These are phyloP conservation scores for Rhizopogon vinicolor DNA, from an alignment of 768 basidiomycete genomes.

Conservation along the genomic window DNA sequence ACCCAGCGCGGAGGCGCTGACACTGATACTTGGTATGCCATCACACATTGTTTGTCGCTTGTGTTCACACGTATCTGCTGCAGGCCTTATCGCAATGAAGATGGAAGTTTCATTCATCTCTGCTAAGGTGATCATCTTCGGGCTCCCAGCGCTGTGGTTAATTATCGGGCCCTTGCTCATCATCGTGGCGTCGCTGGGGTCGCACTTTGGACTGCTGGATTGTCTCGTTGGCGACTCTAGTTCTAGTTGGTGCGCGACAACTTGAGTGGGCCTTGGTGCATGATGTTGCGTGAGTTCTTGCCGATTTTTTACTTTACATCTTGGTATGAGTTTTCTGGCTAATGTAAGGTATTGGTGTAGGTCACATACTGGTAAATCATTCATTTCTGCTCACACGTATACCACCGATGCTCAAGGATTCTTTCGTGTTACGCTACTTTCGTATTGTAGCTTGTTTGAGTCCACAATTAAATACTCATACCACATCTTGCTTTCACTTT, in stretches of 20 bases:
- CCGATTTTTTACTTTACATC: not conserved
- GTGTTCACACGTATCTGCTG: not conserved
- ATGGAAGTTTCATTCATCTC: constrained; percentile 2
- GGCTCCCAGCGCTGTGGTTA: not conserved
- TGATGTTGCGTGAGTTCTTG: not conserved
- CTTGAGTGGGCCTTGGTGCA: not conserved
- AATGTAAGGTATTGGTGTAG: too few relatives aligned
- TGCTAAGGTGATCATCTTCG: not conserved
- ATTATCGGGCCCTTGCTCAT: not conserved
- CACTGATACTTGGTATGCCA: not conserved
- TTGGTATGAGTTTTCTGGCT: not conserved
- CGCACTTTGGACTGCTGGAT: not conserved
- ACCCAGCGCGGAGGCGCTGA: not conserved
- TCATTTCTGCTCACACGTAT: too few relatives aligned
- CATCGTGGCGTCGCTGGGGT: not conserved
- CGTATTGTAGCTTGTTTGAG: too few relatives aligned
- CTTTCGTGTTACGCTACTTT: too few relatives aligned
- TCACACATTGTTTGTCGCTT: not conserved
- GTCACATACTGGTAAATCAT: too few relatives aligned
- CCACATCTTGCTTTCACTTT: too few relatives aligned
- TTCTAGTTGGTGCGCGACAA: not conserved
- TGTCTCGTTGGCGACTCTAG: not conserved
- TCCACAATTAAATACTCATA: too few relatives aligned
- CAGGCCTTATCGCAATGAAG: not conserved
- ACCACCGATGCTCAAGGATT: too few relatives aligned